These are phyloP conservation scores for Hordeum marinum DNA, from an alignment of 176 grass and related monocot species.

Conservation along the genomic window DNA sequence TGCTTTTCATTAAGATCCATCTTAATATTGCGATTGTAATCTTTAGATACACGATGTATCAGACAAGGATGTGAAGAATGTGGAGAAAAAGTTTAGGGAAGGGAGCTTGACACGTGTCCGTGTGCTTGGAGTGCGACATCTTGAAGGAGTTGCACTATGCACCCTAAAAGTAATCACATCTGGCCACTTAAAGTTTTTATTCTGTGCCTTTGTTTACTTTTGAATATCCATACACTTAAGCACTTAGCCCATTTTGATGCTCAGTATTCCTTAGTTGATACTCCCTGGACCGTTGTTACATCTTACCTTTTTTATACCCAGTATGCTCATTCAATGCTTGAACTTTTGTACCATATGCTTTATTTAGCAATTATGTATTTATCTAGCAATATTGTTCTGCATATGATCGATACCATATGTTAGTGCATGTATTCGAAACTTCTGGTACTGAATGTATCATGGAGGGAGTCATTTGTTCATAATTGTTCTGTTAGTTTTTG, in stretches of 20 bases:
- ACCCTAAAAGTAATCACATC: slow-evolving; percentile 64
- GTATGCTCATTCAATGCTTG: neutral
- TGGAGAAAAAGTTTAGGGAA: slow-evolving; percentile 89
- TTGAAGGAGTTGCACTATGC: slow-evolving; percentile 81
- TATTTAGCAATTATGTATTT: neutral
- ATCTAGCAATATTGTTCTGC: neutral
- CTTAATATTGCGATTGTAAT: slow-evolving; percentile 22
- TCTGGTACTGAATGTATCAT: neutral
- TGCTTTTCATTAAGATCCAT: neutral
- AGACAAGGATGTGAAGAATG: slow-evolving; percentile 68
- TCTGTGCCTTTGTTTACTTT: slow-evolving; percentile 17
- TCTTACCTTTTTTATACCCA: neutral
- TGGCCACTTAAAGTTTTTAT: neutral
- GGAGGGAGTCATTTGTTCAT: neutral
- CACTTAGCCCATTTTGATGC: neutral
- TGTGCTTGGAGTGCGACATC: slow-evolving; percentile 72
- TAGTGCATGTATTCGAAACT: neutral
- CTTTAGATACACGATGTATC: slow-evolving; percentile 72
- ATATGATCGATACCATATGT: neutral
- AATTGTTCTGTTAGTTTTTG: neutral
- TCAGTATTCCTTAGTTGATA: neutral
- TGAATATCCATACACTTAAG: neutral
- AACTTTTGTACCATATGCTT: neutral
- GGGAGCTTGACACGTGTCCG: slow-evolving; percentile 70
- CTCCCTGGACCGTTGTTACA: neutral